Evolutionary conservation across 169 alveolate genomes (phyloP), one percentile per base, ranked within the genome.

Genomic region (Plasmodium inui): DNA sequence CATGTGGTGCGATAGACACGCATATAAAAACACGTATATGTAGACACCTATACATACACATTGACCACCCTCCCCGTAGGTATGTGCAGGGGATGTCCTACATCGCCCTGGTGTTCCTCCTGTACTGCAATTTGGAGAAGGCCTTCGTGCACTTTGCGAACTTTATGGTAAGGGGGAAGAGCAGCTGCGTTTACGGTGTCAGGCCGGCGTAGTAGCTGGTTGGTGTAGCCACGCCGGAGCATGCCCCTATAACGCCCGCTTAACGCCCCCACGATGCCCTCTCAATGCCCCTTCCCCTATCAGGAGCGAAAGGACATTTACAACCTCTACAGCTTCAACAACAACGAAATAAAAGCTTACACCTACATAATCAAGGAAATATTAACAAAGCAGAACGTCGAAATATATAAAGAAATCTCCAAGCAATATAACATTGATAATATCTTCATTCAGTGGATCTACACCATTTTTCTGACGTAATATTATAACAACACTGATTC

Each of bases 31-130:
- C 71, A 55, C 3, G 12, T 0, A n/a, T 53, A 4, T 10, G 19
- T 53, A 4, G 12, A 53, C 70, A 14, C 70, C 4, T 2, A 22
- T 2, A 22, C 5, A 19, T 17, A 67, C 41, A 67, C 76, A 67
- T 28, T 26, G 5, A 0, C 7, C 32, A 3, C 37, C 17, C 0
- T 14, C 39, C 7, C 22, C 32, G 0, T 34, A 89, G 94, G 22
- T 89, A 89, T 34, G 89, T 89, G 0, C 94, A 89, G 19, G 94
- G 94, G 46, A 89, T 89, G 94, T 89, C 94, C 14, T 89, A 89
- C 82, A 89, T 89, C 28, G 94, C 94, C 22, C 73, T 89, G 37
- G 90, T 89, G 34, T 89, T 89, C 50, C 32, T 89, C 37, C 73
- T 89, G 57, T 80, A 89, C 50, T 79, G 89, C 44, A 79, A 89